Conservation (phyloP, 371 early-diverging fungal species). For the Mortierella sp. region DNA sequence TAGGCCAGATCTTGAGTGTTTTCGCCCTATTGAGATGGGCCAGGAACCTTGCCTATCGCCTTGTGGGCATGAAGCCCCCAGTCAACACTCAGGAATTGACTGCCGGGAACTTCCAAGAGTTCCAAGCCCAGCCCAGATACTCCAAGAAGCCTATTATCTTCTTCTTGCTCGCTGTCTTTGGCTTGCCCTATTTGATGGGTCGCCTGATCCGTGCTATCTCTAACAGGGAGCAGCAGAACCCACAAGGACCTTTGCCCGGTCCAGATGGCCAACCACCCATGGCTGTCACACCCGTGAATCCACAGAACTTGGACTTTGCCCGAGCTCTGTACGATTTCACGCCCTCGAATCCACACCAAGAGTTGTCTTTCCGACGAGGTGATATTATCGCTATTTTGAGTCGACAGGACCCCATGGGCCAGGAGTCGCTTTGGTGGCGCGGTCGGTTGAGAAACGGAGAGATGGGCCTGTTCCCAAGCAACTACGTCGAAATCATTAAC, state of each 20-base stretch:
- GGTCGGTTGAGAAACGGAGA: conserved; percentile 84
- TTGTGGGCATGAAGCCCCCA: conserved; percentile 72
- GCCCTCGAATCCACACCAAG: conserved; percentile 75
- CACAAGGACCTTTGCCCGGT: conserved; percentile 33
- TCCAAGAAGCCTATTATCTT: conserved; percentile 80
- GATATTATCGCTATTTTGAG: conserved; percentile 87
- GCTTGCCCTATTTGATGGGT: conserved; percentile 90
- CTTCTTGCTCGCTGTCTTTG: conserved; percentile 84
- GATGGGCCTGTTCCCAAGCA: conserved; percentile 92
- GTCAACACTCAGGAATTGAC: conserved; percentile 77
- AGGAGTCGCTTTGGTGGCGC: conserved; percentile 93
- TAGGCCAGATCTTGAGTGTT: conserved; percentile 83
- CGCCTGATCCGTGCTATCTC: conserved; percentile 81
- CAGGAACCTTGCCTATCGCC: conserved; percentile 66
- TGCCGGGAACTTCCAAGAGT: conserved; percentile 73
- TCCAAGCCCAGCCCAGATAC: conserved; percentile 62
- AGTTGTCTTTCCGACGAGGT: conserved; percentile 84
- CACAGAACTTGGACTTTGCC: conserved; percentile 85
- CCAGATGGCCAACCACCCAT: conserved; percentile 58
- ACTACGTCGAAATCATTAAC: conserved; percentile 82
- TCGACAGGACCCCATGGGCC: conserved; percentile 81
- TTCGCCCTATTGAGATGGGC: conserved; percentile 77
- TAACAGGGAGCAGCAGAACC: conserved; percentile 30
- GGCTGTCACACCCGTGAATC: conserved; percentile 54
- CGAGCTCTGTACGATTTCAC: conserved; percentile 88